Evolutionary conservation across 768 basidiomycete genomes (phyloP), one percentile per base, ranked within the genome.

Genomic region (Suillus variegatus): DNA sequence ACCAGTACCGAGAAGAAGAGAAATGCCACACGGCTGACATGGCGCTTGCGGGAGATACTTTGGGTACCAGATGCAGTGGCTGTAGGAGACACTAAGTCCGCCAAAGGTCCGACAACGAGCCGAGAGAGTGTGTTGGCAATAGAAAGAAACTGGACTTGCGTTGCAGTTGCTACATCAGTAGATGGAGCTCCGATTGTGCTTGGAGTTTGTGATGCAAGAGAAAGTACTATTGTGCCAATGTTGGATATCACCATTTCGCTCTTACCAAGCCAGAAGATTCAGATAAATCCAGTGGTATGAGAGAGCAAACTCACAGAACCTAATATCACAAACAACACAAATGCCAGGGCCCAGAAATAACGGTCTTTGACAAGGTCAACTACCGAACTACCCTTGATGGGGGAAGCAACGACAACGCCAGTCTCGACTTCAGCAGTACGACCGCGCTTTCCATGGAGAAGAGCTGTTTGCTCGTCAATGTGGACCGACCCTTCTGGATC

Each of bases 211-310:
- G 76, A 71, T 10, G 87, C 85, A 43, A 93, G 82, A 16, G 92
- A 88, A 5, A 89, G 76, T 16, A 89, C 83, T 60, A 94, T 90
- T 1, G 89, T 87, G 44, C 91, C 92, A 56, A 94, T 88, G 70
- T 93, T 94, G 22, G 91, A 89, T 22, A 94, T 87, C 25, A 94
- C 82, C 91, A 92, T 93, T 74, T 93, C 92, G 55, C 84, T 85
- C 90, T 92, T 62, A 7, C 20, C 47, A 52, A 65, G 5, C 43
- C 3, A 38, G 62, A 63, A 51, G 58, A 61, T 54, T 54, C 22
- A 58, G 36, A 32, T 54, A 8, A 44, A 12, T 32, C 8, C 10
- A 9, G 36, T 22, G 35, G 32, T 44, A 43, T 22, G 43, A 43
- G 7, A 5, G 32, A 44, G 60, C 2, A 43, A 10, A 83, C 90